Conservation (phyloP, 495 filamentous ascomycete genomes). For the Hypoxylon fuscum region DNA sequence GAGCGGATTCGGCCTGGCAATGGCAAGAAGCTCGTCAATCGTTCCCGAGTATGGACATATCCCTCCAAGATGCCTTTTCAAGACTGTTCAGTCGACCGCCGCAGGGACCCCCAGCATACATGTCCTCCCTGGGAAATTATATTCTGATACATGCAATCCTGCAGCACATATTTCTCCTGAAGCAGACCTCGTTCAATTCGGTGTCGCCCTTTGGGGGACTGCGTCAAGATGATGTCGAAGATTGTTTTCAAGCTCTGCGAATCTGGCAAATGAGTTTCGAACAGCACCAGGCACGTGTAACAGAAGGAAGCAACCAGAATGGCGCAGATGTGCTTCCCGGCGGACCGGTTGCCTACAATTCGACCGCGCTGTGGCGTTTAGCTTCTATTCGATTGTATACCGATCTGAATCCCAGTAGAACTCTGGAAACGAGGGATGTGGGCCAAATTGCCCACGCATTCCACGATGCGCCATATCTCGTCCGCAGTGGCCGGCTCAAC, state of each 20-base stretch:
- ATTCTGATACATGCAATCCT: slow-evolving; percentile 73
- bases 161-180: slow-evolving; percentile 73
- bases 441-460: slow-evolving; percentile 67
- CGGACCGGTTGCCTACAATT: slow-evolving; percentile 72
- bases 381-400: slow-evolving; percentile 74
- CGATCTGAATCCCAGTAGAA: slow-evolving; percentile 69
- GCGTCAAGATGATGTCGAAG: slow-evolving; percentile 63
- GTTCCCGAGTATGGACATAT: slow-evolving; percentile 53
- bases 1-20: slow-evolving; percentile 58
- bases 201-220: slow-evolving; percentile 59
- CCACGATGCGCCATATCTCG: slow-evolving; percentile 64
- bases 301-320: slow-evolving; percentile 47
- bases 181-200: slow-evolving; percentile 62
- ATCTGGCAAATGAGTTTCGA: slow-evolving; percentile 73
- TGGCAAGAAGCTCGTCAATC: slow-evolving; percentile 60
- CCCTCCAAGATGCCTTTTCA: slow-evolving; percentile 60
- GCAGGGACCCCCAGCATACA: slow-evolving; percentile 59
- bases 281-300: slow-evolving; percentile 54
- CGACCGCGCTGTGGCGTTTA: slow-evolving; percentile 69
- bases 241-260: slow-evolving; percentile 66
- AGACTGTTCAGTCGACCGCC: slow-evolving; percentile 55
- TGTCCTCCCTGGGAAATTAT: slow-evolving; percentile 72
- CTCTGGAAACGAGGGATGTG: slow-evolving; percentile 70
- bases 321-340: slow-evolving; percentile 56
- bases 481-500: slow-evolving; percentile 64